Percentiles rank a stretch among this genome's conserved stretches.
Conservation (phyloP, 495 filamentous ascomycete species). For the Viridothelium virens region DNA sequence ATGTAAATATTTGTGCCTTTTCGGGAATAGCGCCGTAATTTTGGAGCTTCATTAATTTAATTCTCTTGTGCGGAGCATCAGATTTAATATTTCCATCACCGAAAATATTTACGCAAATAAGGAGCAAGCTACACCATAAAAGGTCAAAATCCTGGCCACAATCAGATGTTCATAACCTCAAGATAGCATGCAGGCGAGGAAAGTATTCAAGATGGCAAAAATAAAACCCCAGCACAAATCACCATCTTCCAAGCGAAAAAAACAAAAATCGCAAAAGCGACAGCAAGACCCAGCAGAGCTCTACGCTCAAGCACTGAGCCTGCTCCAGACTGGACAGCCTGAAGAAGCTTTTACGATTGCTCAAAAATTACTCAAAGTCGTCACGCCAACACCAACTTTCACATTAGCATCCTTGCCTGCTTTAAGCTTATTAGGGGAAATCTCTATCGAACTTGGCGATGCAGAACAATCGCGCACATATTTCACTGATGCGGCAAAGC, state of each 20-base stretch:
- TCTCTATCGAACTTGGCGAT: slow-evolving; percentile 77
- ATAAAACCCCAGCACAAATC: slow-evolving; percentile 27
- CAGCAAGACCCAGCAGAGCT: slow-evolving; percentile 43
- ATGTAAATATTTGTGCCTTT: not conserved
- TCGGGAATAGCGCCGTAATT: slow-evolving; percentile 6
- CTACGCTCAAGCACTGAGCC: slow-evolving; percentile 59
- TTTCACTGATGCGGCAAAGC: slow-evolving; percentile 59
- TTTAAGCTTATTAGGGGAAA: slow-evolving; percentile 73
- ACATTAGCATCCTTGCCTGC: slow-evolving; percentile 50
- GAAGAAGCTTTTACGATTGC: slow-evolving; percentile 61
- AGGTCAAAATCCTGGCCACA: not conserved
- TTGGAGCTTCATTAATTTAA: not conserved
- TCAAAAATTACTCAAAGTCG: slow-evolving; percentile 50
- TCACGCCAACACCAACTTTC: slow-evolving; percentile 38
- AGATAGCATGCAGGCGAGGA: not conserved
- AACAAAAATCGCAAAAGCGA: slow-evolving; percentile 20
- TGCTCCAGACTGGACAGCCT: slow-evolving; percentile 62
- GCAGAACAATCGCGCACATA: slow-evolving; percentile 58
- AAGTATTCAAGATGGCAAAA: slow-evolving; percentile 29
- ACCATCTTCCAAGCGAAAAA: slow-evolving; percentile 22
- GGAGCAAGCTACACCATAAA: not conserved
- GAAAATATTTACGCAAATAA: not conserved
- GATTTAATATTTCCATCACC: not conserved
- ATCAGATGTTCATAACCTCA: not conserved
- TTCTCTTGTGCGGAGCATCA: not conserved